Percentiles rank a stretch among this genome's conserved stretches.
These are phyloP conservation scores for Isabelozyma rhagii DNA, from an alignment of 805 yeast species.

Conservation along the genomic window DNA sequence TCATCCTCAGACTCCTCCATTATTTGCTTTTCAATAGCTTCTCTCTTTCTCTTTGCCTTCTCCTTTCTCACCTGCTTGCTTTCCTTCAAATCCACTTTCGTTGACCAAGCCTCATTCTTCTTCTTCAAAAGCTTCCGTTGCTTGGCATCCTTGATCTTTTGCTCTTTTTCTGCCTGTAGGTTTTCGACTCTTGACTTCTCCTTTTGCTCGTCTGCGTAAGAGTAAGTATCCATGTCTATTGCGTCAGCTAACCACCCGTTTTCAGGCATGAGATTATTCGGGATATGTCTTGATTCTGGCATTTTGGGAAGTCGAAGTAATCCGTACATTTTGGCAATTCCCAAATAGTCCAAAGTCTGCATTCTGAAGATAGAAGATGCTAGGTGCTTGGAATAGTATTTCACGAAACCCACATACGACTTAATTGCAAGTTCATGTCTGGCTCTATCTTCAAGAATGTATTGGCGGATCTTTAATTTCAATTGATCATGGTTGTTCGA, in stretches of 20 bases:
- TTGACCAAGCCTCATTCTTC: constrained; percentile 77
- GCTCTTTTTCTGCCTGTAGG: constrained; percentile 43
- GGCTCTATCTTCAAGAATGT: constrained; percentile 71
- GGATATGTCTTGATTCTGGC: constrained; percentile 75
- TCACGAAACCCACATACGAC: constrained; percentile 78
- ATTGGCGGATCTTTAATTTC: constrained; percentile 32
- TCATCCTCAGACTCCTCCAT: constrained; percentile 44
- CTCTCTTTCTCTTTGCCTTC: constrained; percentile 62
- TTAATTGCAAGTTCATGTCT: constrained; percentile 78
- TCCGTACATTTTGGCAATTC: constrained; percentile 74
- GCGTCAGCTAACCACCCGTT: constrained; percentile 70
- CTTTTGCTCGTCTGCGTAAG: constrained; percentile 60
- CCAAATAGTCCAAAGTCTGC: constrained; percentile 65
- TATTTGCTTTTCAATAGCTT: constrained; percentile 58
- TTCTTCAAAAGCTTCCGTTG: constrained; percentile 42
- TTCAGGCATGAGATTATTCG: constrained; percentile 49
- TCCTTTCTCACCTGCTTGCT: constrained; percentile 60
- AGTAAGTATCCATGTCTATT: constrained; percentile 65
- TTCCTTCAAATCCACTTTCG: constrained; percentile 62
- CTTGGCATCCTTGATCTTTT: constrained; percentile 38
- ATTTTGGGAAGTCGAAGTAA: constrained; percentile 81
- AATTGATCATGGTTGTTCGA: constrained; percentile 23
- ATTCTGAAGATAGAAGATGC: constrained; percentile 86
- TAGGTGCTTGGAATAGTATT: constrained; percentile 82
- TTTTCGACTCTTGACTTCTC: constrained; percentile 63